Base-by-base conservation (phyloP, 306 rosid genomes). In the Purshia tridentata region DNA sequence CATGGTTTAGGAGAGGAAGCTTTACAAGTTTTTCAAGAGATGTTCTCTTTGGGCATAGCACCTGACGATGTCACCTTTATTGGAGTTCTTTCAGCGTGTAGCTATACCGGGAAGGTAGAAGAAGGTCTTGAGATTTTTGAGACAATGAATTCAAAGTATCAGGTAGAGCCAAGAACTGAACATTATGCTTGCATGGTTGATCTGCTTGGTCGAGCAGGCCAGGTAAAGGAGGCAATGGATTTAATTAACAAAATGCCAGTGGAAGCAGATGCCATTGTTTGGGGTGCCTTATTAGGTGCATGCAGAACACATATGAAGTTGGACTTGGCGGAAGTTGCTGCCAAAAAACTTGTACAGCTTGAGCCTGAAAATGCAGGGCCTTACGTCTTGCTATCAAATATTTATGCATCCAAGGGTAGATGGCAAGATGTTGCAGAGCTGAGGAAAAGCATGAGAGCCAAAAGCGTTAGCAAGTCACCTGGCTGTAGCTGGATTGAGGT, bases 401-500 rank as follows among this genome's bases (percentile, higher is more conserved):
- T 90, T 52, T 88, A 87, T 82, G 92, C 96, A 6, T 63, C 85
- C 56, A 81, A 50, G 73, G 88, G 88, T 72, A 85, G 84, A 72
- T 88, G 92, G 91, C 11, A 19, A 23, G 89, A 86, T 72, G 88
- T 84, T 55, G 88, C 88, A 75, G 86, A 67, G 53, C 63, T 86
- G 57, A 75, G 96, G 83, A 42, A 60, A 53, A 79, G 61, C 69
- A 79, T 85, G 81, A 80, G 86, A 70, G 64, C 76, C 50, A 84
- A 81, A 58, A 86, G 84, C 22, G 81, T 88, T 54, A 71, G 79
- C 79, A 90, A 88, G 77, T 88, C 89, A 56, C 96, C 92, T 53
- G 96, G 91, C 18, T 84, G 83, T 67, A 88, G 96, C 72, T 88
- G 96, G 96, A 83, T 90, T 80, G 92, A 84, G 69, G 89, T 84